A percentile compares a stretch with the other conserved stretches of the same genome.
Conservation (phyloP, 73 alveolate species). For the Tetrahymena thermophila region DNA sequence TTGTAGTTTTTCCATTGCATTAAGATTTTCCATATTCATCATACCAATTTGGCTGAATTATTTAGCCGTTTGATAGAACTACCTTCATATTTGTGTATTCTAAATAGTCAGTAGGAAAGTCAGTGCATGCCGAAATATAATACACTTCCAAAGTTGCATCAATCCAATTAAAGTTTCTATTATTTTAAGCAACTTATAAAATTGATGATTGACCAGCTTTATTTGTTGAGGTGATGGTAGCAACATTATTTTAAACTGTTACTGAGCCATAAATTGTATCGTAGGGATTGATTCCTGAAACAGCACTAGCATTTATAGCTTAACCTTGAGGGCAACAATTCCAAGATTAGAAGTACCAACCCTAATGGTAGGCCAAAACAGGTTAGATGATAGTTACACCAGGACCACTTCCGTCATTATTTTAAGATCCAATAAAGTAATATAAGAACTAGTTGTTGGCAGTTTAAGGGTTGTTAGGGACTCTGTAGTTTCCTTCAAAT, state of each 20-base stretch:
- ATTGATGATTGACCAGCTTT: background rate
- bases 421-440: background rate
- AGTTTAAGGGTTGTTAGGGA: background rate
- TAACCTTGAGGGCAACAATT: background rate
- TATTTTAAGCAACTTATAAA: background rate
- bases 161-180: background rate
- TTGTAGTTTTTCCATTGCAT: background rate
- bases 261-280: background rate
- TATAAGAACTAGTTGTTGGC: background rate
- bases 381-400: background rate
- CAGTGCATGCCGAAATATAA: background rate
- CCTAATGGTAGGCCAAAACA: background rate
- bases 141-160: background rate
- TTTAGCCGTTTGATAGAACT: background rate
- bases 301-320: background rate
- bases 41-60: background rate
- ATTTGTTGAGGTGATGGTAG: background rate
- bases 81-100: background rate
- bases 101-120: background rate
- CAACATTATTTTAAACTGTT: background rate
- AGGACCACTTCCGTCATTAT: background rate
- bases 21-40: background rate
- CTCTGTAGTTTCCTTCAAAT: background rate
- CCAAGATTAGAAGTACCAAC: background rate
- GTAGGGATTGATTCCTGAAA: background rate